Base-by-base conservation (phyloP, 177 flowering plant genomes). In the Telopea speciosissima region DNA sequence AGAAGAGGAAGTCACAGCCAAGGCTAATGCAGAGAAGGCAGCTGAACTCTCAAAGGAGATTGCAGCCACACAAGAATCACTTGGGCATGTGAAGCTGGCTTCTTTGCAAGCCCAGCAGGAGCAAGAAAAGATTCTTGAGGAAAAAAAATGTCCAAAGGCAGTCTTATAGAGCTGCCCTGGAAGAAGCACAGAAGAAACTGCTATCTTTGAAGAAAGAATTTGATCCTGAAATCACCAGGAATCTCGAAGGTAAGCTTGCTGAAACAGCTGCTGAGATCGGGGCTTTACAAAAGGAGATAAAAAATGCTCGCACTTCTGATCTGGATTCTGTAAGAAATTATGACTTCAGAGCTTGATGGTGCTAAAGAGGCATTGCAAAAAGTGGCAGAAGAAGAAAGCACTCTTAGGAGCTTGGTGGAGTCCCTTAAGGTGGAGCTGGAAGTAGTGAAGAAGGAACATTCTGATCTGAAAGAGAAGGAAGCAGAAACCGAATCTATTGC, bases 331-430 rank as follows among this genome's bases (percentile, higher is more conserved):
- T 86, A 63, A 83, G 52, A 75, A 79, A n/a, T 65, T 60, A 85
- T 89, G 36, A 87, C 93, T 16, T 77, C 74, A 16, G 95, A 90
- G 78, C 85, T 94, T 68, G 90, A 89, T 79, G 89, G 72, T 85
- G 97, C 97, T 26, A 94, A 90, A 76, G 87, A 78, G 58, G 78
- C 88, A 10, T 76, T 95, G 62, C 90, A 86, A 28, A 93, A 89
- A 77, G 85, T 91, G 0, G 88, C 83, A 23, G 97, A 90, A 76
- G 97, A 91, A 79, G 93, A 88, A 74, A 85, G 63, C 79, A 75
- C 88, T 13, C 83, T 90, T 10, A 75, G 81, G 66, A 82, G 68
- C 72, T 72, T 84, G 79, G 80, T 91, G 66, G 97, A 91, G 56
- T 77, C 90, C 65, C 91, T 93, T 49, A 89, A 89, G 80, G 45